Evolutionary conservation across 2,329 filamentous ascomycete species (phyloP), one percentile per base, ranked within the genome.

Genomic region (Curvularia sp.): DNA sequence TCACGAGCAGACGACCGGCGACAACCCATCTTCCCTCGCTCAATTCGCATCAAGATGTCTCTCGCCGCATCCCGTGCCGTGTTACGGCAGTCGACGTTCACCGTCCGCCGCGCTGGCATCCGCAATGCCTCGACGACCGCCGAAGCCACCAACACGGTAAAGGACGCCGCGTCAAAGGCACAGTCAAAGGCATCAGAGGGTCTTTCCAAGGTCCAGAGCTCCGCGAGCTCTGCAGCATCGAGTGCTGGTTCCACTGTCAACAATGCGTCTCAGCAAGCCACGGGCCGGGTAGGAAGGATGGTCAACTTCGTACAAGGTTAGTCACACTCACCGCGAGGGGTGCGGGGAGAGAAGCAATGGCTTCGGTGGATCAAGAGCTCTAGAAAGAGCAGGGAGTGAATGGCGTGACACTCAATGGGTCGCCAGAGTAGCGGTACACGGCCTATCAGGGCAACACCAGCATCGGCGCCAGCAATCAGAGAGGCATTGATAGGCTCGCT

Each of bases 261-360:
- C 54, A 70, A 68, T 57, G 67, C 87, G 55, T 80, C 89, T 28
- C 57, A 53, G 42, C 62, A 63, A 55, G 61, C 64, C 38, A 61
- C 60, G 15, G 90, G 72, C 93, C 92, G 62, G 93, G 92, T 73
- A 87, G 85, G 62, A 58, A 52, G 62, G 79, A 75, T 93, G 68
- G 86, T 97, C 78, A 84, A 83, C 70, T 91, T 93, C 74, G 83
- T 95, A 74, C 91, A 97, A 85, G 89, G 95, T 98, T 86, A 82
- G 93, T 81, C 61, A 51, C 48, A 43, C 57, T 6, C 45, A 46
- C 55, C 23, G 32, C 46, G 38, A 19, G 49, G 23, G 36, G 53
- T 41, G 46, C 28, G 52, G 58, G 49, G 61, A 65, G 59, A 55
- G 38, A 41, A 18, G 27, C 36, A 47, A 48, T 32, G 48, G 49